Evolutionary conservation across 192 early-diverging fungal genomes (phyloP), one percentile per base, ranked within the genome.

Genomic region (Gamsiella multidivaricata): DNA sequence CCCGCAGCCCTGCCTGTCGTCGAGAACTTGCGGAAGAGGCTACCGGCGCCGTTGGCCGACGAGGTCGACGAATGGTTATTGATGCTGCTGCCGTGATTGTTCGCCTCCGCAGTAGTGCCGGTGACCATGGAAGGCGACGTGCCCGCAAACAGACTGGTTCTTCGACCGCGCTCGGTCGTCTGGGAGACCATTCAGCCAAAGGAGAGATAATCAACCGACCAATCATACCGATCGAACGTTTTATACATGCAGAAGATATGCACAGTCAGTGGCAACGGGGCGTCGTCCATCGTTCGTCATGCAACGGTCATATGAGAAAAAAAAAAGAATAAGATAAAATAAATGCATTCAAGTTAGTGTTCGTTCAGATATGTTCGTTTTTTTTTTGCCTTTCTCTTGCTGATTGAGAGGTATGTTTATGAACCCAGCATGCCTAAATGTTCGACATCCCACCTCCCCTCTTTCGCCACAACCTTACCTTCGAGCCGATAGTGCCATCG

Each of bases 1-100:
- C 66, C 46, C 29, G 63, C 41, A n/a, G 57, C 56, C 3, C 54
- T 41, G 5, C 65, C 61, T 4, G 58, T 54, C 1, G 58, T 39
- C 2, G 74, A 78, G 29, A 78, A 69, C 37, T 68, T 69, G 46
- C 74, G 74, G 54, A 78, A 78, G 12, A 78, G 51, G 10, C 74
- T 61, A 29, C 64, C 52, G 2, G 41, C 61, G 17, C 18, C 42
- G 4, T 29, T 25, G 23, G 42, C 37, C 25, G 18, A 22, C 20
- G 37, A 29, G 28, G 17, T 50, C n/a, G 37, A 22, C 3, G 58
- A 14, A 15, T 29, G 26, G 4, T 41, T 29, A 20, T 51, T 28
- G 2, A 12, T n/a, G n/a, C n/a, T n/a, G n/a, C n/a, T n/a, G n/a
- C n/a, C n/a, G n/a, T n/a, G n/a, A n/a, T n/a, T n/a, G n/a, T n/a